phyloP scores from a whole-genome alignment of 73 alveolate genomes.

The Breviolum minutum region DNA sequence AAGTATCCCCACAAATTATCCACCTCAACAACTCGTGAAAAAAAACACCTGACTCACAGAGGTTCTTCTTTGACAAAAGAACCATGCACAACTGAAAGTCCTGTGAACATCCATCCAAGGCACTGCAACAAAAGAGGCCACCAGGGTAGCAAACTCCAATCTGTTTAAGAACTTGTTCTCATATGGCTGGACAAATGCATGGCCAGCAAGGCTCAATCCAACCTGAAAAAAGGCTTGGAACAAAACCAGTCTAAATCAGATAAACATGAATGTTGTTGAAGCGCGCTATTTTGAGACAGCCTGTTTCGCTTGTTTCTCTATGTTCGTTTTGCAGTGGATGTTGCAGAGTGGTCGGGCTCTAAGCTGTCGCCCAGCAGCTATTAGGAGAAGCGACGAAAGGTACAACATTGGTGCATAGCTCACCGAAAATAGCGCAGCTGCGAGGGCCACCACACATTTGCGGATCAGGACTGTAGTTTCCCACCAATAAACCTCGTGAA shows the following conservation, averaged over 20 bases:
- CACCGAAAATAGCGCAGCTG: background rate
- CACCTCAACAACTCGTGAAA: background rate
- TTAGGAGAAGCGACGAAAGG: background rate
- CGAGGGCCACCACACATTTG: background rate
- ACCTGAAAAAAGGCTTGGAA: background rate
- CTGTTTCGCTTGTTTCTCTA: too few species aligned
- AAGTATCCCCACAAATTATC: too few species aligned
- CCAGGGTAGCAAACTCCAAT: slow-evolving; percentile 11
- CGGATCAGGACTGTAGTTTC: background rate
- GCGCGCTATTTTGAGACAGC: background rate
- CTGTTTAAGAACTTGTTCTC: background rate
- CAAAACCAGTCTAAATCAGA: background rate
- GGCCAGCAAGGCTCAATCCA: background rate
- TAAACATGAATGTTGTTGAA: background rate
- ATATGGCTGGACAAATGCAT: slow-evolving; percentile 12
- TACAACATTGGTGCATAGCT: background rate
- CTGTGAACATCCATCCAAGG: background rate
- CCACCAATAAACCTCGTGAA: background rate
- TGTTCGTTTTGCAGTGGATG: too few species aligned
- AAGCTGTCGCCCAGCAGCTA: background rate
- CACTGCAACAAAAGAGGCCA: slow-evolving; percentile 21
- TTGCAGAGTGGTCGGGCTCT: too few species aligned
- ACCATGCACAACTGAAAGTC: background rate
- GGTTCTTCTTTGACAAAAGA: too few species aligned
- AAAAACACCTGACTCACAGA: too few species aligned